Base-by-base conservation (phyloP, 768 basidiomycete species). In the Termitomyces sp. region DNA sequence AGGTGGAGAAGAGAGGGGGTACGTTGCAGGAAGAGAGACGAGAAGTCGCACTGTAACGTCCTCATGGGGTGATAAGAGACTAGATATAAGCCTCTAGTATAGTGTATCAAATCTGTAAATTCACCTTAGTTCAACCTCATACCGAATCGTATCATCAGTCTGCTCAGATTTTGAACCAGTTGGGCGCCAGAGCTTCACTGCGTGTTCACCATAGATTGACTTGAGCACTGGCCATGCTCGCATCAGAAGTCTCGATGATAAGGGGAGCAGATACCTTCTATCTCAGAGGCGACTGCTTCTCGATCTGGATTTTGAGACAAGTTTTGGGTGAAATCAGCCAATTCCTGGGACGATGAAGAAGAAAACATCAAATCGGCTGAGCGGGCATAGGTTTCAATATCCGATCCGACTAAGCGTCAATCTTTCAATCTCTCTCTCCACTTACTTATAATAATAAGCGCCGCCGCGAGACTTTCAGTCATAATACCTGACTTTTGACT, bases 131-230 rank as follows among this genome's bases (percentile, higher is more conserved):
- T 76, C 71, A 32, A 86, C 76, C 65, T 86, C 82, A 64, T 88
- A 92, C 29, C 90, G 84, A 52, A 88, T 74, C 3, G 74, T 75
- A 1, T 70, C 76, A 22, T 70, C 68, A 27, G 62, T 56, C 18
- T 53, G 31, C 12, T 32, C 53, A 57, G 53, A 54, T 41, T 59
- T 58, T 24, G 66, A 47, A 6, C 54, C 46, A 27, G 74, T 63
- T 29, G 78, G 74, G 50, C 69, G 73, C 84, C 86, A 91, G 32
- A 84, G 68, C n/a, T 73, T 76, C 39, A 92, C 74, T 14, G 85
- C 76, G 42, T 81, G 73, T 9, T 87, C 83, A 42, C 90, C 90
- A 64, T 92, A 93, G 63, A 93, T 93, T 26, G 89, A 89, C 67
- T 84, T 86, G n/a, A 93, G 72, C 16, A 88, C 91, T 88, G 65